Conservation (phyloP, 2,329 filamentous ascomycete genomes). For the Neurospora sp. region DNA sequence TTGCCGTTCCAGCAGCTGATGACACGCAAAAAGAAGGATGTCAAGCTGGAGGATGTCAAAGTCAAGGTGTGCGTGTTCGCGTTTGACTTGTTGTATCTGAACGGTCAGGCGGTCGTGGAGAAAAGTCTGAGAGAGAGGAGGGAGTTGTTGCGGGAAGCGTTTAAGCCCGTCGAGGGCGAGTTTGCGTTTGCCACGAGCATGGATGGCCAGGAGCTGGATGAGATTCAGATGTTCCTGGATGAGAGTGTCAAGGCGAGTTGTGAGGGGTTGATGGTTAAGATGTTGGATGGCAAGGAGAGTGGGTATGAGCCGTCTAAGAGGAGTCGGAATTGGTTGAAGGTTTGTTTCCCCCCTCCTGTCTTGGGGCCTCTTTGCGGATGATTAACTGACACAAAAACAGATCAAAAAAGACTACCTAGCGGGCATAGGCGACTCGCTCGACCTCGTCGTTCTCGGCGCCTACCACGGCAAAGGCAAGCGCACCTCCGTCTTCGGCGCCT, state of each 20-base stretch:
- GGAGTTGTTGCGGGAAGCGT: slow-evolving; percentile 62
- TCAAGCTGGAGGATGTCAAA: slow-evolving; percentile 89
- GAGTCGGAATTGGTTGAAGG: slow-evolving; percentile 97
- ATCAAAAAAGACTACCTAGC: slow-evolving; percentile 98
- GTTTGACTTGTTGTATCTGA: slow-evolving; percentile 88
- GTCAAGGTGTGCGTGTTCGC: slow-evolving; percentile 96
- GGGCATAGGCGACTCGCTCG: slow-evolving; percentile 88
- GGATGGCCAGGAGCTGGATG: slow-evolving; percentile 80
- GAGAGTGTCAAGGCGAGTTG: slow-evolving; percentile 93
- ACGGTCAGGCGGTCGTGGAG: slow-evolving; percentile 81
- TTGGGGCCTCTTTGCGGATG: background rate
- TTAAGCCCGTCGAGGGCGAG: slow-evolving; percentile 74
- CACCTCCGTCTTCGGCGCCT: slow-evolving; percentile 90
- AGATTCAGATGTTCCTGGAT: slow-evolving; percentile 86
- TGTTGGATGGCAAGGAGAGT: slow-evolving; percentile 87
- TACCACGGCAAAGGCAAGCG: slow-evolving; percentile 94
- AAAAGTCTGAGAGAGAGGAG: slow-evolving; percentile 77
- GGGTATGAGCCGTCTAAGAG: slow-evolving; percentile 94
- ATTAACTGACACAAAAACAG: slow-evolving; percentile 30
- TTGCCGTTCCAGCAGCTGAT: slow-evolving; percentile 96
- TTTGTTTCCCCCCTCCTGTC: slow-evolving; percentile 25
- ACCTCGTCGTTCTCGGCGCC: slow-evolving; percentile 89
- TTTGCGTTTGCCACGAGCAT: slow-evolving; percentile 84
- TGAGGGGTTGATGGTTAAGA: slow-evolving; percentile 98
- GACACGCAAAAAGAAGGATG: slow-evolving; percentile 96